phyloP scores from a whole-genome alignment of 495 filamentous ascomycete genomes.

The Penicillium nucicola region DNA sequence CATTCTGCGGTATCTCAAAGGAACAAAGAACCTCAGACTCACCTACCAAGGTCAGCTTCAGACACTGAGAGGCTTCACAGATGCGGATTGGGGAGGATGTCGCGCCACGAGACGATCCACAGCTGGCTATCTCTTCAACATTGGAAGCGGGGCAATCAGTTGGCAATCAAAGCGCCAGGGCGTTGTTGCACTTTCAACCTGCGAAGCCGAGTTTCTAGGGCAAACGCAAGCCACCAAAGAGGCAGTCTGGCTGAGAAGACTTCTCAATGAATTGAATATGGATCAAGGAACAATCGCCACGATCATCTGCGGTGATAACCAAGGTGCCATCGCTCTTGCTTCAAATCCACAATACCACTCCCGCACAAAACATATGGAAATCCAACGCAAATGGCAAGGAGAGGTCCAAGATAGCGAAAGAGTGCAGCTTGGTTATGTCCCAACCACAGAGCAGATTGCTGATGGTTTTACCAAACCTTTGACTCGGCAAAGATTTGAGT shows the following conservation, averaged over 20 bases:
- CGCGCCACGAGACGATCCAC: constrained; percentile 21
- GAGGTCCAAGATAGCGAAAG: constrained; percentile 14
- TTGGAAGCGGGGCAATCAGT: constrained; percentile 31
- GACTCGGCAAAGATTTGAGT: constrained; percentile 19
- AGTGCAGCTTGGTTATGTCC: constrained; percentile 22
- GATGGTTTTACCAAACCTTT: constrained; percentile 28
- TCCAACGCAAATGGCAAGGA: constrained; percentile 24
- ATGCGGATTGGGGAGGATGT: constrained; percentile 22
- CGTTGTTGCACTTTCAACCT: constrained; percentile 31
- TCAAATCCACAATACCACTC: constrained; percentile 29
- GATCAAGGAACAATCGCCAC: constrained; percentile 10
- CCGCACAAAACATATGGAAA: constrained; percentile 32
- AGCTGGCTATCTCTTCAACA: constrained; percentile 36
- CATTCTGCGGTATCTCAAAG: constrained; percentile 24
- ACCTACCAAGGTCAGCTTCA: constrained; percentile 16
- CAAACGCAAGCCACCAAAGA: constrained; percentile 36
- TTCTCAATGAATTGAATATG: constrained; percentile 28
- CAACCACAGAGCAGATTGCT: constrained; percentile 20
- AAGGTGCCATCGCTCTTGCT: constrained; percentile 26
- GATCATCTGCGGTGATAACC: constrained; percentile 24
- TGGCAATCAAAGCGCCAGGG: constrained; percentile 36
- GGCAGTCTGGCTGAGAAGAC: constrained; percentile 32
- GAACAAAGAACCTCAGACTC: constrained; percentile 16
- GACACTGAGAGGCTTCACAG: constrained; percentile 16
- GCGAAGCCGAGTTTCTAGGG: constrained; percentile 39